These are phyloP conservation scores for Thielaviopsis euricoi DNA, from an alignment of 2,329 filamentous ascomycete species.

Conservation along the genomic window DNA sequence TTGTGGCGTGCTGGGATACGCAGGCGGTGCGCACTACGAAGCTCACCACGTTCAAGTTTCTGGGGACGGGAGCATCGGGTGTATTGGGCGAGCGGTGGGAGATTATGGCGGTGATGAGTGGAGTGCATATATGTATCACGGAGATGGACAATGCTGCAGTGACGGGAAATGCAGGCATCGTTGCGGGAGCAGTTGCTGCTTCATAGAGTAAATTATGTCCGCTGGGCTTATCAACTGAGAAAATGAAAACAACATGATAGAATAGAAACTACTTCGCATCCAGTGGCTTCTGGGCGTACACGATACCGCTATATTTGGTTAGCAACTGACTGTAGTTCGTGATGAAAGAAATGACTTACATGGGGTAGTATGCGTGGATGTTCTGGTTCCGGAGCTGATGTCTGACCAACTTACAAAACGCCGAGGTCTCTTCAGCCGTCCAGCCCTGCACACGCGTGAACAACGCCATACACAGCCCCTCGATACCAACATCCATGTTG, in stretches of 20 bases:
- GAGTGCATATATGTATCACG: neutral
- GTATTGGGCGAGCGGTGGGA: constrained; percentile 26
- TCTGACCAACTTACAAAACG: constrained; percentile 13
- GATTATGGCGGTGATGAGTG: constrained; percentile 23
- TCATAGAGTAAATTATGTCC: neutral
- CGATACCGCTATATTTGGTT: neutral
- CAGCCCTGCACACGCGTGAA: constrained; percentile 15
- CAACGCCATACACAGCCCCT: constrained; percentile 15
- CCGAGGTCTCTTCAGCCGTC: constrained; percentile 13
- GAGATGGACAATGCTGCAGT: constrained; percentile 2
- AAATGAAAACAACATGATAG: no score
- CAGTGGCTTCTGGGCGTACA: neutral
- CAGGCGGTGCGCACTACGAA: constrained; percentile 19
- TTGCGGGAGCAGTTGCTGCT: neutral
- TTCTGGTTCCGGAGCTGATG: constrained; percentile 13
- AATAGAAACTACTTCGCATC: neutral
- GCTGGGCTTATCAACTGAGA: no score
- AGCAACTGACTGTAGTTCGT: no score
- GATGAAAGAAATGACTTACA: neutral
- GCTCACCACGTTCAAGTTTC: constrained; percentile 23
- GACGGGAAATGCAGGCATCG: neutral
- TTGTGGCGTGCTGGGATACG: constrained; percentile 25
- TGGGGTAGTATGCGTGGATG: constrained; percentile 14
- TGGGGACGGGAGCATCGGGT: constrained; percentile 23
- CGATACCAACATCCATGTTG: constrained; percentile 11